Conservation (phyloP, 2,329 filamentous ascomycete species). For the Neofusicoccum umdonicola region DNA sequence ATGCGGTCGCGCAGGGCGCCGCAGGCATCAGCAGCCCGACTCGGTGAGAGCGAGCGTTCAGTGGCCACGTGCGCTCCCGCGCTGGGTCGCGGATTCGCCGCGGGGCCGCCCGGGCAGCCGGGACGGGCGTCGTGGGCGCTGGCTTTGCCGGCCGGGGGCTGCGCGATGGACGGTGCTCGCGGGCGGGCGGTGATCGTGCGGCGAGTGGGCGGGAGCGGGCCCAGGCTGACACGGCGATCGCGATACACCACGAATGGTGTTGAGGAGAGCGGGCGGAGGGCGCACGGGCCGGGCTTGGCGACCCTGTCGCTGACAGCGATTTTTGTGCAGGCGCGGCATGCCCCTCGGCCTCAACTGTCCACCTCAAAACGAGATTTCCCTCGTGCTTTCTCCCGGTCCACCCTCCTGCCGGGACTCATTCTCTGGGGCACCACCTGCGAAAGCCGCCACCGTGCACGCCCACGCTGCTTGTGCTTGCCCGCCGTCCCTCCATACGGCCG, state of each 20-base stretch:
- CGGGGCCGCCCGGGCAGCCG: not conserved
- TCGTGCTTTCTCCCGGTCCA: conserved; percentile 11
- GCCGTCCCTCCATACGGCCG: not conserved
- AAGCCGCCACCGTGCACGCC: not conserved
- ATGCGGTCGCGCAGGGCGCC: not conserved
- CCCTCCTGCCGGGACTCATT: conserved; percentile 3
- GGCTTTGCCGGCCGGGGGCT: not conserved
- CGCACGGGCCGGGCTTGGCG: not conserved
- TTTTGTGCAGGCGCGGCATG: conserved; percentile 12
- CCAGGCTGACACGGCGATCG: conserved; percentile 12
- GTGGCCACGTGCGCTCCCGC: not conserved
- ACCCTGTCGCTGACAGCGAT: conserved; percentile 12
- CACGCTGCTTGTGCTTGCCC: not conserved
- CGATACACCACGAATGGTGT: conserved; percentile 13
- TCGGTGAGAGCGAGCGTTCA: not conserved
- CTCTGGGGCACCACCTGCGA: not conserved
- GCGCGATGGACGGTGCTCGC: not conserved
- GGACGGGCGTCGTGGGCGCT: not conserved
- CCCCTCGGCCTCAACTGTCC: conserved; percentile 11
- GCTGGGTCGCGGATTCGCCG: not conserved
- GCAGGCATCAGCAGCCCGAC: not conserved
- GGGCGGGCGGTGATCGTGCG: not conserved
- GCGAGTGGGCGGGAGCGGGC: conserved; percentile 2
- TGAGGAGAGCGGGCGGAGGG: conserved; percentile 1
- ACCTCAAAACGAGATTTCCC: conserved; percentile 14